Evolutionary conservation across 1,284 basidiomycete species (phyloP).

Genomic region (Fomitopsis schrenkii): DNA sequence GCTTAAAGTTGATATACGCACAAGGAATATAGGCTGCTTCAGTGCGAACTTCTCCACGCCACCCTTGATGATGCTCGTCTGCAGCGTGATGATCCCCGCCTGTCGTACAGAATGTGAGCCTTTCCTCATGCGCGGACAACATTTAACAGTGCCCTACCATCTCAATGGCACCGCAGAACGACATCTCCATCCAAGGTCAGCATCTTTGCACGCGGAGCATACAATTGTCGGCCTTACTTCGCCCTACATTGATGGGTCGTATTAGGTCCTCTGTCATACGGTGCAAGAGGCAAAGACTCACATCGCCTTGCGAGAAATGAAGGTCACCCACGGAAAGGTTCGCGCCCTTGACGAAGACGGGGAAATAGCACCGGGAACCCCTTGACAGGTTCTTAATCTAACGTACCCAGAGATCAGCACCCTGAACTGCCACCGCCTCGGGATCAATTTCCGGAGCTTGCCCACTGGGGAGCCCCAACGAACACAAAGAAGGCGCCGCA

Average conservation of each 20-base stretch:
- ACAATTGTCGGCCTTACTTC: constrained; percentile 33
- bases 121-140: no score
- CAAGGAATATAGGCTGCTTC: constrained; percentile 74
- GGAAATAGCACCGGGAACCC: constrained; percentile 74
- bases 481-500: neutral
- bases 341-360: constrained; percentile 74
- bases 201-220: no score
- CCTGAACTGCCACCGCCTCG: neutral
- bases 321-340: constrained; percentile 78
- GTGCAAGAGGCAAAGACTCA: constrained; percentile 24
- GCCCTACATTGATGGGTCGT: constrained; percentile 34
- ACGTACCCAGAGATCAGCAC: neutral
- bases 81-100: constrained; percentile 76
- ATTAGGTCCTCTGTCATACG: neutral
- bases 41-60: constrained; percentile 73
- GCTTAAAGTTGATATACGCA: constrained; percentile 15
- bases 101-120: constrained; percentile 20
- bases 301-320: constrained; percentile 82
- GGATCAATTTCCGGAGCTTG: neutral
- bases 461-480: neutral
- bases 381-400: constrained; percentile 74
- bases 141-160: constrained; percentile 40
- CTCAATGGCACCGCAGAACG: constrained; percentile 79
- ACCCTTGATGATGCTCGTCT: constrained; percentile 69
- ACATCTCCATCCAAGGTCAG: constrained; percentile 28